Evolutionary conservation across 2,329 filamentous ascomycete species (phyloP), one percentile per base, ranked within the genome.

Genomic region (Xylariaceae sp.): DNA sequence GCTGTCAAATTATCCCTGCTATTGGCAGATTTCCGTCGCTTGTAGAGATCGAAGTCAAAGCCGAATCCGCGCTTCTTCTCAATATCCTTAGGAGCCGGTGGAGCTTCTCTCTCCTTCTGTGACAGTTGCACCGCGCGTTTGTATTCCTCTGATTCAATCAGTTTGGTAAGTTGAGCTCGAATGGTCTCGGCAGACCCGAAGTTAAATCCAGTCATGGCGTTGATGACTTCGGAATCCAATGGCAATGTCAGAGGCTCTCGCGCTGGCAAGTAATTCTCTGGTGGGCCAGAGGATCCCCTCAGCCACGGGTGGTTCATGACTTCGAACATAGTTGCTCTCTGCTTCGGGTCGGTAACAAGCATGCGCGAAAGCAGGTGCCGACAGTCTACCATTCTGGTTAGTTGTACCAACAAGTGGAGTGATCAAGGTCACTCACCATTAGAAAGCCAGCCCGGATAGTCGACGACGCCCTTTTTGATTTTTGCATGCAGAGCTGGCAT

Each of bases 21-120:
- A 46, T 82, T 89, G 39, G 84, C 86, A 1, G 92, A 97, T 65
- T 91, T 96, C 51, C 91, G 82, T 58, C 94, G 81, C 71, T 96
- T 96, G 72, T 97, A 99, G 64, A 99, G 97, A 65, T 96, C 92
- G 60, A 97, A 97, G 65, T 96, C 92, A 60, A 97, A 96, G 5
- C 81, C 82, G 57, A 96, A 92, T 10, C 89, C 88, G 48, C 92
- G 83, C 65, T 83, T 87, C 73, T 90, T 95, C 69, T 96, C 90
- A n/a, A 78, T 74, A 14, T 85, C 83, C 65, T 72, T 84, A 66
- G 54, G 80, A 62, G 66, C 78, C 67, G 65, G 83, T 58, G 68
- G 78, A 57, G 72, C 68, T 45, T 80, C 87, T 65, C 73, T 85
- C 71, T 84, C 89, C 62, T 80, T 83, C 61, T 83, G 83, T 35